phyloP scores from a whole-genome alignment of 2,329 filamentous ascomycete species.

The Venturiaceae sp. region DNA sequence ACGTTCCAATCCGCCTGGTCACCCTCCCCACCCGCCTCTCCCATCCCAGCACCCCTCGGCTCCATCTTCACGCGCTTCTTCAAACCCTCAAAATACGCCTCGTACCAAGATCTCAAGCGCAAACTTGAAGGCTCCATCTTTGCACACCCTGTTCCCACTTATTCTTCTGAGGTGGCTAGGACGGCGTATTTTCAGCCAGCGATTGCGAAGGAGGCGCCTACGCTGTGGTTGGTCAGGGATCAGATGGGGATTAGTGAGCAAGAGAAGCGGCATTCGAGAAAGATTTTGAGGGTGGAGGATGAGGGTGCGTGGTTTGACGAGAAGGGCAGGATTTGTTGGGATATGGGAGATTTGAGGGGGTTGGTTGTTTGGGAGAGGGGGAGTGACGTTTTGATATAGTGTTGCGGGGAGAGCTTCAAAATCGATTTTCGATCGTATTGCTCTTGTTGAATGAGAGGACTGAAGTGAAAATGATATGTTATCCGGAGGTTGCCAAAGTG shows the following conservation, averaged over 20 bases:
- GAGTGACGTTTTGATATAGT: neutral
- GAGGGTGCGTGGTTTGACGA: constrained; percentile 34
- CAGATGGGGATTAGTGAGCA: constrained; percentile 31
- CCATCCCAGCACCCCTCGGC: neutral
- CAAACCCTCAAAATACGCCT: neutral
- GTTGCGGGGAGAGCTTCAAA: too few species aligned
- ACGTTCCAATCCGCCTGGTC: neutral
- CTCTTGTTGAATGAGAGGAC: too few species aligned
- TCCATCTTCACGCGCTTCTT: constrained; percentile 5
- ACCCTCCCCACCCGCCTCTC: neutral
- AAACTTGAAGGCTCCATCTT: neutral
- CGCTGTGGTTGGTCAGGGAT: constrained; percentile 36
- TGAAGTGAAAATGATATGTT: too few species aligned
- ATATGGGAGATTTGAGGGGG: constrained; percentile 1
- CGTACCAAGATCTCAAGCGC: neutral
- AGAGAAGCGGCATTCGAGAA: constrained; percentile 30
- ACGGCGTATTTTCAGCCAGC: constrained; percentile 10
- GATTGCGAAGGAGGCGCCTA: constrained; percentile 25
- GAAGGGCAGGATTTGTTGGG: constrained; percentile 17
- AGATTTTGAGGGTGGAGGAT: constrained; percentile 31
- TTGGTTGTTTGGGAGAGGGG: neutral
- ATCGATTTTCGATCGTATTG: too few species aligned
- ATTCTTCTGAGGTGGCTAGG: constrained; percentile 13
- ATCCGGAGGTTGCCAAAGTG: too few species aligned
- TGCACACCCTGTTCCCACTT: constrained; percentile 7